Evolutionary conservation across 169 alveolate species (phyloP).

Genomic region (Plasmodium vivax): DNA sequence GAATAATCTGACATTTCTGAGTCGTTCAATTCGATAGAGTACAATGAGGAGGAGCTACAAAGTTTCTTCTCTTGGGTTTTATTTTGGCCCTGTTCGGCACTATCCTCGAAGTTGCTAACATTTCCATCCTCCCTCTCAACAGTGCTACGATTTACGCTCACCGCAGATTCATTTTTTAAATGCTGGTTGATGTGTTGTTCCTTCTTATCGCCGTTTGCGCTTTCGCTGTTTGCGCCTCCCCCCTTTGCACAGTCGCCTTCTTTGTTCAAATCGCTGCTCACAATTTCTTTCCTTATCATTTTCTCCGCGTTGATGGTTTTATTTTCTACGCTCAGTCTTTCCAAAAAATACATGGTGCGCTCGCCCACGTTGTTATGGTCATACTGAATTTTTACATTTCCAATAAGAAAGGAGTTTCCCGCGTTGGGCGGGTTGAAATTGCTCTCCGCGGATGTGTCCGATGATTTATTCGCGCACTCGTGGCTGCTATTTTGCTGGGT

Average conservation of each 20-base stretch:
- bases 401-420: slow-evolving; percentile 2
- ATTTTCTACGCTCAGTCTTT: slow-evolving; percentile 54
- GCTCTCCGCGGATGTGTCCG: background rate
- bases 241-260: background rate
- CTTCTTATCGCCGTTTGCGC: background rate
- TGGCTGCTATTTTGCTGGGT: background rate
- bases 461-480: background rate
- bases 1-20: slow-evolving; percentile 9
- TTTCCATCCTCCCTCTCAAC: background rate
- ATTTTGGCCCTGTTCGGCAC: background rate
- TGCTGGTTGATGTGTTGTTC: background rate
- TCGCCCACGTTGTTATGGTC: slow-evolving; percentile 56
- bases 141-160: background rate
- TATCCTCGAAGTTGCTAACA: background rate
- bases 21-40: slow-evolving; percentile 3
- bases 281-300: slow-evolving; percentile 27
- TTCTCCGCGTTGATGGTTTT: slow-evolving; percentile 15
- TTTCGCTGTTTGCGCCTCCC: background rate
- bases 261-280: background rate
- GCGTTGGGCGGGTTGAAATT: background rate
- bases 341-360: slow-evolving; percentile 44
- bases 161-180: background rate
- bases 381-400: slow-evolving; percentile 29
- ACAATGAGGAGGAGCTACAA: slow-evolving; percentile 5
- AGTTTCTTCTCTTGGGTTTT: background rate